Base-by-base conservation (phyloP, 148 eudicot genomes). In the Chenopodium berlandieri region DNA sequence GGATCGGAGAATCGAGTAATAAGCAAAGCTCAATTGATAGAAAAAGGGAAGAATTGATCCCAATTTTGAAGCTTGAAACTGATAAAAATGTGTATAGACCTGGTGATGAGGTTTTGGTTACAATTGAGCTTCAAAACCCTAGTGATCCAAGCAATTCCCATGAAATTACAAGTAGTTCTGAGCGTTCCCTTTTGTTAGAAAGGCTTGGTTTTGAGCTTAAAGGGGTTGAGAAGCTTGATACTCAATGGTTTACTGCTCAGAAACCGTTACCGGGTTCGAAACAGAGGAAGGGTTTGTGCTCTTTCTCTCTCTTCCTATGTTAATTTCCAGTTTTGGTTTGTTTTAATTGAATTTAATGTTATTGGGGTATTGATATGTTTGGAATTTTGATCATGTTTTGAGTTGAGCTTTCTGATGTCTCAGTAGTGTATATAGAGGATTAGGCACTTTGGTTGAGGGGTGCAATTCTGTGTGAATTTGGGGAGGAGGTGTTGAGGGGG, bases 201-300 rank as follows among this genome's bases (percentile, higher is more conserved):
- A 85, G 77, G 63, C 88, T 95, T 58, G 82, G 86, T 83, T 93
- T 93, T 76, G 98, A 95, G 83, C 86, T 92, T 17, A 90, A 85
- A 83, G 98, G 98, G 70, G 86, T 93, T 56, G 92, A 95, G 87
- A 95, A 95, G 88, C 82, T 93, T 81, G 97, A 95, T 79, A 80
- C 91, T 79, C 97, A 93, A 72, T 95, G 98, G 98, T 95, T 95
- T 79, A 79, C 83, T 17, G 83, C 94, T 37, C 95, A 87, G 8
- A 94, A 91, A 75, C 82, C 94, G 22, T 14, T 70, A 71, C 64
- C 91, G 13, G 91, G 88, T 17, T 82, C 86, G 7, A 91, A 88
- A 79, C 92, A 83, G 44, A 86, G 89, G 47, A 87, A 92, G 89
- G 97, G 97, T 94, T 69, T 34, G 76, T 75, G 23, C 75, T 17